A percentile compares a stretch with the other conserved stretches of the same genome.
Conservation (phyloP, 805 yeast species). For the Lachancea lanzarotensis region DNA sequence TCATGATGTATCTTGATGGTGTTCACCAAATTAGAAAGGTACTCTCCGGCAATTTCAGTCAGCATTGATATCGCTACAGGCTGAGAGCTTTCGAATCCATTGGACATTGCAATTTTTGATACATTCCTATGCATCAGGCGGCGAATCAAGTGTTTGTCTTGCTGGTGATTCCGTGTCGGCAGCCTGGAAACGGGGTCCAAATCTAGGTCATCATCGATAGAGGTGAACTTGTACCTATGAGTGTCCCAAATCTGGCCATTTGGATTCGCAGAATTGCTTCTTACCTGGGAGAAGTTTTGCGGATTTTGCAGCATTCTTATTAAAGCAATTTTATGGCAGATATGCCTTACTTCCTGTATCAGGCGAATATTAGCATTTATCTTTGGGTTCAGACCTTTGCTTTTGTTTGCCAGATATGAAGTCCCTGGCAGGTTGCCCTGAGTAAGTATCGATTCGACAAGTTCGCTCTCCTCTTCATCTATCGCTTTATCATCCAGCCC, state of each 20-base stretch:
- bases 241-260: conserved; percentile 16
- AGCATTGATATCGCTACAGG: conserved; percentile 70
- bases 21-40: conserved; percentile 64
- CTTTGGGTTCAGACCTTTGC: conserved; percentile 54
- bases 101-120: conserved; percentile 78
- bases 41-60: conserved; percentile 78
- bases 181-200: conserved; percentile 78
- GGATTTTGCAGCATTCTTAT: conserved; percentile 88
- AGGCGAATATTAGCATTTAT: conserved; percentile 61
- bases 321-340: conserved; percentile 81
- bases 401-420: conserved; percentile 34
- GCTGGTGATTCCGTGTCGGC: conserved; percentile 53
- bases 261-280: conserved; percentile 11
- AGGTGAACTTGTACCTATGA: conserved; percentile 32
- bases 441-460: conserved; percentile 36
- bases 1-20: conserved; percentile 69
- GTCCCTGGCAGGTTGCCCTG: conserved; percentile 35
- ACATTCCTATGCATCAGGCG: conserved; percentile 62
- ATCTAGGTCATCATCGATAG: conserved; percentile 55
- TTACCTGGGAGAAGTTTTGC: conserved; percentile 32
- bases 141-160: conserved; percentile 54
- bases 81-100: conserved; percentile 84
- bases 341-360: conserved; percentile 82
- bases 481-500: conserved; percentile 46
- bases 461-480: conserved; percentile 40